Base-by-base conservation (phyloP, 75 land plant genomes). In the Adiantum capillusveneris region DNA sequence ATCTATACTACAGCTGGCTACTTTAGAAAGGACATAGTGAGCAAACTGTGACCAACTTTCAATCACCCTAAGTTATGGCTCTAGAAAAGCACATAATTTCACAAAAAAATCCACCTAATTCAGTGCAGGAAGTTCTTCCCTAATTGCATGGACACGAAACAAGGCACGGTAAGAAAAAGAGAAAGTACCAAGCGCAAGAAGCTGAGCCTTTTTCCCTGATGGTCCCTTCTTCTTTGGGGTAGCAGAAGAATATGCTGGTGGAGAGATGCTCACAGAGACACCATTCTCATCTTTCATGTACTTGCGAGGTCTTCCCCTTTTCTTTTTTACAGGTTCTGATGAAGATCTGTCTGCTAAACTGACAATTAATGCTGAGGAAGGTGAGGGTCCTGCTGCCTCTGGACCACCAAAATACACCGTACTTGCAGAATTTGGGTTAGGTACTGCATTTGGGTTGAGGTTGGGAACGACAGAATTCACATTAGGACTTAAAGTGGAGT, bases 221-320 rank as follows among this genome's bases (percentile, higher is more conserved):
- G 62, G 24, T 0, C 45, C 43, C 49, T 29, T 53, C 59, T 28
- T 66, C 72, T 21, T 60, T 44, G 59, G 12, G 19, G 57, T 46
- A 16, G 71, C 25, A 25, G 70, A 21, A 19, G 65, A 17, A 25
- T 61, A 64, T 11, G 53, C 60, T 24, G 78, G 68, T 1, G 69
- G 24, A n/a, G 74, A 19, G 60, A 64, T 18, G 64, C 37, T 3
- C 58, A 29, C 12, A 25, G 62, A 13, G 50, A 25, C 13, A 20
- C 29, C 7, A 0, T 59, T 51, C 18, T 29, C 57, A 44, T 58
- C 65, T 12, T 53, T 44, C 0, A 69, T 69, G 45, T 86, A 86
- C 77, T 86, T 86, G 31, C 90, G 73, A 11, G 90, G 90, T 50
- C 90, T 68, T 1, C 90, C 90, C 20, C 90, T 57, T 73, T 86